Evolutionary conservation across 164 flowering plant genomes (phyloP).

Genomic region (Berberis thunbergii): DNA sequence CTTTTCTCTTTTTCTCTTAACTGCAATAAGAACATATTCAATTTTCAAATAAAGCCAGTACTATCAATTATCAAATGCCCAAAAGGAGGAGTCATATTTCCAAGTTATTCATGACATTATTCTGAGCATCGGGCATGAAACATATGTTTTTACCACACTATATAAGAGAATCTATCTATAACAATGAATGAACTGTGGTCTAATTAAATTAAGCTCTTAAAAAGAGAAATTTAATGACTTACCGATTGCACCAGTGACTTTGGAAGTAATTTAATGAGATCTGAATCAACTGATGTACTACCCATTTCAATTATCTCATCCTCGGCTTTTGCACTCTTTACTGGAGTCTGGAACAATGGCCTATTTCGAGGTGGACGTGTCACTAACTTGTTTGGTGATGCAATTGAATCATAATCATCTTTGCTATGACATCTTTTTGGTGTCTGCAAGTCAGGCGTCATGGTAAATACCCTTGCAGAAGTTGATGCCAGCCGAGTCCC

Average conservation of each 20-base stretch:
- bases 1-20: conserved; percentile 55
- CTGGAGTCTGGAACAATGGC: conserved; percentile 59
- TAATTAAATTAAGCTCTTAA: no score
- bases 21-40: conserved; percentile 25
- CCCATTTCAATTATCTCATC: conserved; percentile 11
- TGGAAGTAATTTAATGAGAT: conserved; percentile 46
- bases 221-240: conserved; percentile 11
- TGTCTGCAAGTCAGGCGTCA: conserved; percentile 48
- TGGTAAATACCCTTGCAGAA: conserved; percentile 45
- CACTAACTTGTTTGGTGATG: conserved; percentile 34
- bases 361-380: conserved; percentile 32
- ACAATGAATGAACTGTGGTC: no score
- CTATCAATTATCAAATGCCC: no score
- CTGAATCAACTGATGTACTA: conserved; percentile 20
- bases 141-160: no score
- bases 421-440: conserved; percentile 53
- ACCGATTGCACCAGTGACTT: conserved; percentile 62
- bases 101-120: not conserved
- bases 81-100: not conserved
- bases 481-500: conserved; percentile 35
- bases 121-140: no score
- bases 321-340: conserved; percentile 19
- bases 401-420: conserved; percentile 30
- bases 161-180: no score
- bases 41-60: no score